Evolutionary conservation across 2,329 filamentous ascomycete genomes (phyloP), one percentile per base, ranked within the genome.

Genomic region (Cercospora sesami): DNA sequence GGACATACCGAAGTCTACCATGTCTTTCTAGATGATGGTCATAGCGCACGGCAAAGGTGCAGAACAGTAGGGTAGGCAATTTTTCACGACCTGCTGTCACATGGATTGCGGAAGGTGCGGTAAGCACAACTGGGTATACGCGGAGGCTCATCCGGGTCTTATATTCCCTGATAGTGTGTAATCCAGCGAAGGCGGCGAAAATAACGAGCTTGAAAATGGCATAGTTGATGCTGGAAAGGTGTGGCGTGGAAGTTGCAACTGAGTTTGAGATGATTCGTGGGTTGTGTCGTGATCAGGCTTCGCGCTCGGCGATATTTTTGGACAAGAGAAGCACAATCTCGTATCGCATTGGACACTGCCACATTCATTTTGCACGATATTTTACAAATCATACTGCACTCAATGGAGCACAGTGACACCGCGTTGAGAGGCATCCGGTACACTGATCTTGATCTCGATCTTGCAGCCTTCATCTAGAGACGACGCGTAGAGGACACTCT

Each of bases 1-100:
- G n/a, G 23, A 64, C 67, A 26, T 64, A 71, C 69, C 69, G 23
- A 69, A 62, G 53, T 71, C 69, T 21, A 68, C 63, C 70, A 70
- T 72, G n/a, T 16, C 65, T 4, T 23, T 48, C 42, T 23, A 51
- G 45, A 51, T 51, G 45, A 51, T 26, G 45, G 45, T 51, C 45
- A 51, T 51, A 51, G 21, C 45, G 45, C 18, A 51, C 45, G 45
- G 21, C 21, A 42, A 42, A 42, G n/a, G 7, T 42, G 36, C 7
- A 45, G 18, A n/a, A 21, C 16, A 18, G n/a, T n/a, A 9, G 45
- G 45, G 21, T 21, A 51, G 45, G 21, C 21, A 51, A 26, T 7
- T 51, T 23, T 23, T 51, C 21, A 51, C 45, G 45, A 51, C 5
- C 4, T 51, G 45, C 45, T 51, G 21, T 51, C 21, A 51, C 45